Base-by-base conservation (phyloP, 495 filamentous ascomycete genomes). In the Talaromyces borbonicus region DNA sequence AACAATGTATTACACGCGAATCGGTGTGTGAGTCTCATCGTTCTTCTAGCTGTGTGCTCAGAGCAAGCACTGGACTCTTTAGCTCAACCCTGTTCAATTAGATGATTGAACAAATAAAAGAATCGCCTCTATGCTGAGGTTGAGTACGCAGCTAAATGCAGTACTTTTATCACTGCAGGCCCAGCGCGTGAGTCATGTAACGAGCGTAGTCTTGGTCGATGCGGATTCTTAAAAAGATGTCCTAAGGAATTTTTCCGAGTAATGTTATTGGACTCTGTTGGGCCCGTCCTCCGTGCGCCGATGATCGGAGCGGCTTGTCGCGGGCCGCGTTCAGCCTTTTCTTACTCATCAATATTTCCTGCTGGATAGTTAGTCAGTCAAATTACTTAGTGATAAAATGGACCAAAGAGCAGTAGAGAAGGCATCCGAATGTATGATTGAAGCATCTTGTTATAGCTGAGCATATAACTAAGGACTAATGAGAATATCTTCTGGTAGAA, bases 11-110 rank as follows among this genome's bases (percentile, higher is more conserved):
- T 61, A 56, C 66, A 62, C 45, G 62, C 56, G 41, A 70, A 59
- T 60, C 68, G 68, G 42, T 60, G 59, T 47, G 68, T 47, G 6
- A 60, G 59, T 37, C 60, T 66, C 68, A 72, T 72, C 51, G 39
- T 49, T 57, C 44, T 3, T 22, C n/a, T 18, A 27, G 6, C 11
- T 32, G 27, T 20, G 43, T 20, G 30, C n/a, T n/a, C n/a, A n/a
- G n/a, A n/a, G n/a, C n/a, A n/a, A n/a, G n/a, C n/a, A n/a, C n/a
- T n/a, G n/a, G n/a, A n/a, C n/a, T n/a, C n/a, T n/a, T n/a, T n/a
- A n/a, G n/a, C n/a, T n/a, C n/a, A n/a, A n/a, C 32, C 12, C 16
- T 20, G 15, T 5, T n/a, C 35, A 14, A 18, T 14, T 4, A 36
- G 16, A 3, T 36, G 16, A 9, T 11, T 19, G 5, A 46, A n/a